A percentile compares a stretch with the other conserved stretches of the same genome.
Evolutionary conservation across 1,284 basidiomycete species (phyloP).

Genomic region (Vanrija pseudolonga): DNA sequence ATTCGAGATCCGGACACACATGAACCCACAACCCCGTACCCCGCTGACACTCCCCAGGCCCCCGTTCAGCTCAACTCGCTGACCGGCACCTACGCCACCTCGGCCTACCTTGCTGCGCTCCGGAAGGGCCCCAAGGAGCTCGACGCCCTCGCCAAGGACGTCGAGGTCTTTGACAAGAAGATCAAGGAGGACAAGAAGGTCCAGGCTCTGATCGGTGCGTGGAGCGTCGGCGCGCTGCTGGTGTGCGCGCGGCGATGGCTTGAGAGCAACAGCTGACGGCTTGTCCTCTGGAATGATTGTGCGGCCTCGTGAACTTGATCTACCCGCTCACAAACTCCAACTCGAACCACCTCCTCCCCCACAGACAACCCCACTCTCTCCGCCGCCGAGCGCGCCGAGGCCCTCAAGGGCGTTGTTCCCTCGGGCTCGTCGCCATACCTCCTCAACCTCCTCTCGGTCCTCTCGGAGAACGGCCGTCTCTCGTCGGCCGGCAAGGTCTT

Average conservation of each 20-base stretch:
- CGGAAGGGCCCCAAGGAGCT: slow-evolving; percentile 64
- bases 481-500: slow-evolving; percentile 80
- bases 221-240: not conserved
- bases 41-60: slow-evolving; percentile 28
- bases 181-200: slow-evolving; percentile 65
- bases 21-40: not conserved
- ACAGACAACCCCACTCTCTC: slow-evolving; percentile 81
- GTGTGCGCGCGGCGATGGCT: not conserved
- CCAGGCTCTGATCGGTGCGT: slow-evolving; percentile 61
- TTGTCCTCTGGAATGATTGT: not conserved
- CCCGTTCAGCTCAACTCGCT: slow-evolving; percentile 52
- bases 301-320: no score
- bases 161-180: slow-evolving; percentile 64
- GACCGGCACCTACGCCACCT: slow-evolving; percentile 83
- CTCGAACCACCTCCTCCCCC: not conserved
- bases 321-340: no score
- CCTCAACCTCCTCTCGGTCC: slow-evolving; percentile 84
- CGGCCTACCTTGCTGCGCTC: slow-evolving; percentile 87
- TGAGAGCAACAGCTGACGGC: not conserved
- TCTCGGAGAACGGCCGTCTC: slow-evolving; percentile 91
- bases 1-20: no score
- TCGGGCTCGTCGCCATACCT: slow-evolving; percentile 73
- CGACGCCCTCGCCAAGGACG: slow-evolving; percentile 74
- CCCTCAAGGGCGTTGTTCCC: slow-evolving; percentile 65
- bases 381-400: slow-evolving; percentile 65